Conservation (phyloP, 306 rosid genomes). For the Corylus americana region DNA sequence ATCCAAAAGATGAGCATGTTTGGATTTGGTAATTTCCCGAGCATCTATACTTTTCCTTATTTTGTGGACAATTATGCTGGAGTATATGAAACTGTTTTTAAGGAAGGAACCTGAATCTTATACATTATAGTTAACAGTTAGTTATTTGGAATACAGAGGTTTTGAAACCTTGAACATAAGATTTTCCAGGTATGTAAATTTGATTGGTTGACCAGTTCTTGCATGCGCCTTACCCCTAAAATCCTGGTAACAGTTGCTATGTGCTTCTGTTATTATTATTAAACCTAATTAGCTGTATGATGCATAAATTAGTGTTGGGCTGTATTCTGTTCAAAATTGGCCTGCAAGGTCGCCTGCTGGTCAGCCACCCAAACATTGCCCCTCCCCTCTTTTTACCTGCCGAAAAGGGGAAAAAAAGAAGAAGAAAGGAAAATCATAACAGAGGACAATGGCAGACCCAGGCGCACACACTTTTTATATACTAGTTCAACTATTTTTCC, state of each 20-base stretch:
- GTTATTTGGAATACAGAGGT: not conserved
- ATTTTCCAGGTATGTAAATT: not conserved
- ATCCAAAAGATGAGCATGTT: conserved; percentile 89
- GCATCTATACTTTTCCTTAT: conserved; percentile 7
- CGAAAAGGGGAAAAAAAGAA: not conserved
- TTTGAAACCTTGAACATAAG: not conserved
- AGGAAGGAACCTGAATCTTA: not conserved
- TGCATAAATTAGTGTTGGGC: not conserved
- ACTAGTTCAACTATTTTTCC: conserved; percentile 1
- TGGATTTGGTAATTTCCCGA: conserved; percentile 74
- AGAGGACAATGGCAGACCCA: not conserved
- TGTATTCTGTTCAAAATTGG: not conserved
- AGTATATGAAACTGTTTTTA: not conserved
- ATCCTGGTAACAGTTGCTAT: not conserved
- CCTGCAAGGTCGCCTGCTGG: not conserved
- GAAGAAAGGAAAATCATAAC: not conserved
- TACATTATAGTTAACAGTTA: not conserved
- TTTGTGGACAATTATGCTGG: not conserved
- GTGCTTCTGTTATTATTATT: not conserved
- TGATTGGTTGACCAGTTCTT: not conserved
- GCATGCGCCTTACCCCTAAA: not conserved
- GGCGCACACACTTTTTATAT: not conserved
- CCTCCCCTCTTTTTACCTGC: not conserved
- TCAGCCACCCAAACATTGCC: not conserved
- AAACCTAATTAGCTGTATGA: no score